A percentile compares a stretch with the other conserved stretches of the same genome.
These are phyloP conservation scores for Cenococcum geophilum DNA, from an alignment of 495 filamentous ascomycete genomes.

Conservation along the genomic window DNA sequence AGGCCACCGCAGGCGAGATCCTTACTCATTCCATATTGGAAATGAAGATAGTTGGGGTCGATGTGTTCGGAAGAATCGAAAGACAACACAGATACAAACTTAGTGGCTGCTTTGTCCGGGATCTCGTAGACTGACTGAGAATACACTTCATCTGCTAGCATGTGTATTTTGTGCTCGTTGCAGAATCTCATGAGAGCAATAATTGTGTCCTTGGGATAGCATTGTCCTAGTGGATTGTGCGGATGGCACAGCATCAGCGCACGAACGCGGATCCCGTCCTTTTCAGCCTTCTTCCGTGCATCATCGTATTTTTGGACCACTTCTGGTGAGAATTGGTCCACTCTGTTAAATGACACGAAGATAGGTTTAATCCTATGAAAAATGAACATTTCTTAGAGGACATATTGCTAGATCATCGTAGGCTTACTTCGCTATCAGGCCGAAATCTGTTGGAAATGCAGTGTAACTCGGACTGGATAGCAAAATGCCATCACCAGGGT, in stretches of 20 bases:
- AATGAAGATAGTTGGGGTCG: conserved; percentile 47
- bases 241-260: conserved; percentile 51
- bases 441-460: conserved; percentile 27
- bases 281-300: conserved; percentile 6
- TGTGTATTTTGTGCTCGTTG: conserved; percentile 47
- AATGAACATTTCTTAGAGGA: background rate
- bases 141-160: conserved; percentile 60
- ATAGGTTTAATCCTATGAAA: conserved; percentile 8
- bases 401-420: background rate
- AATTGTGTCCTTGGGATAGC: conserved; percentile 47
- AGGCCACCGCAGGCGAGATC: conserved; percentile 54
- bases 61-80: conserved; percentile 47
- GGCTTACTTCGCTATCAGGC: conserved; percentile 14
- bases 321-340: conserved; percentile 17
- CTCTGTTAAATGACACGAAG: conserved; percentile 13
- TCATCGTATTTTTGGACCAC: conserved; percentile 13
- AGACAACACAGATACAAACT: conserved; percentile 49
- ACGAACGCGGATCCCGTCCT: conserved; percentile 3
- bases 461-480: conserved; percentile 26
- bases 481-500: conserved; percentile 32
- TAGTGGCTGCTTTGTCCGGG: conserved; percentile 4
- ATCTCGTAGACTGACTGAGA: conserved; percentile 44
- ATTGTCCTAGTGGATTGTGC: conserved; percentile 53
- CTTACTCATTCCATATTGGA: conserved; percentile 56
- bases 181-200: conserved; percentile 46